Evolutionary conservation across 495 filamentous ascomycete species (phyloP).

Genomic region (Lasiosphaeriaceae sp.): DNA sequence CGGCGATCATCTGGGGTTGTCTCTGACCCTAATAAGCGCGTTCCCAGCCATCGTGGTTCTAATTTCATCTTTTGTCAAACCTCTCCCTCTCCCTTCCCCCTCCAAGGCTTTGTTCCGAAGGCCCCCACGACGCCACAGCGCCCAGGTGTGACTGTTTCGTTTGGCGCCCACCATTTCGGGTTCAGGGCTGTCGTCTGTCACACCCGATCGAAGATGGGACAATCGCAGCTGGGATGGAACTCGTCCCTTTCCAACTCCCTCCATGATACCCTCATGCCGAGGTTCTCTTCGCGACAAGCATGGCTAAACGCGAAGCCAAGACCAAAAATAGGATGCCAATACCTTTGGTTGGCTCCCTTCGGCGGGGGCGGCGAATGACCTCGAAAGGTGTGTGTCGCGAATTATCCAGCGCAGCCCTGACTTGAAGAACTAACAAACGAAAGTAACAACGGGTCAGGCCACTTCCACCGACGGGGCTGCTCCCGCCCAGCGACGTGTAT

Average conservation of each 20-base stretch:
- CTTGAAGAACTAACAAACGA: too few relatives aligned
- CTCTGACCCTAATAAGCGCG: too few relatives aligned
- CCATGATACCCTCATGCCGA: neutral
- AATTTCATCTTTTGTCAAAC: too few relatives aligned
- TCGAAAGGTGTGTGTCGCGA: neutral
- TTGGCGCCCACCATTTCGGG: neutral
- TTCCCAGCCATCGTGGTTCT: too few relatives aligned
- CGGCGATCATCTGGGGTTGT: too few relatives aligned
- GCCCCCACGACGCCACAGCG: neutral
- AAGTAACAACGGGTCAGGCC: neutral
- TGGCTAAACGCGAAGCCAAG: neutral
- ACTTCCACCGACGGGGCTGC: neutral
- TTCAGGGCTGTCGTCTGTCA: neutral
- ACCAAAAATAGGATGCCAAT: neutral
- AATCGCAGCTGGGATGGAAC: neutral
- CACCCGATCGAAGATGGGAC: neutral
- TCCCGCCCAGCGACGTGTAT: neutral
- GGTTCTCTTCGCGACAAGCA: neutral
- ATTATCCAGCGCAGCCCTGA: too few relatives aligned
- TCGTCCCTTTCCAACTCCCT: neutral
- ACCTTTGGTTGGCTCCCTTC: neutral
- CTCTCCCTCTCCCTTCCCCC: too few relatives aligned
- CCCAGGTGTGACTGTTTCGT: neutral
- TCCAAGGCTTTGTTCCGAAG: too few relatives aligned
- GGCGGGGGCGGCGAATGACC: neutral